Percentiles rank a stretch among this genome's conserved stretches.
Conservation (phyloP, 1,284 basidiomycete species). For the Neonothopanus nambi region DNA sequence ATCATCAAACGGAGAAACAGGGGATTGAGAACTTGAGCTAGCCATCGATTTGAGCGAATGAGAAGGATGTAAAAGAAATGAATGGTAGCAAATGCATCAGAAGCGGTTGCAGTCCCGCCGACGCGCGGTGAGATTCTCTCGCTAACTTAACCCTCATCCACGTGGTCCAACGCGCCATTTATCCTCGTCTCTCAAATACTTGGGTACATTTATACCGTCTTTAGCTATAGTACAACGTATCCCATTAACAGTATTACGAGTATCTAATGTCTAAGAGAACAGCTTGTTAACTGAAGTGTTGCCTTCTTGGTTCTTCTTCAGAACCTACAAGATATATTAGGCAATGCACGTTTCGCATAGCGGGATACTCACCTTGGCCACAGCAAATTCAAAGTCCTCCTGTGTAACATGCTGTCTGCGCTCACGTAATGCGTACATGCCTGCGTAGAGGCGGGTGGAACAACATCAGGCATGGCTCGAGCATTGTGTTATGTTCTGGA, state of each 20-base stretch:
- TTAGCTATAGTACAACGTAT: too few relatives aligned
- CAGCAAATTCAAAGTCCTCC: constrained; percentile 98
- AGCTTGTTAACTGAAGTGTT: constrained; percentile 91
- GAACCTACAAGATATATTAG: constrained; percentile 46
- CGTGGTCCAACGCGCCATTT: too few relatives aligned
- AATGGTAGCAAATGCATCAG: too few relatives aligned
- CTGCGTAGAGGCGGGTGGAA: constrained; percentile 34
- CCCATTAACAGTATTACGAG: too few relatives aligned
- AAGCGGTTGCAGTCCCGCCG: too few relatives aligned
- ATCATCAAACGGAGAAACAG: constrained; percentile 7
- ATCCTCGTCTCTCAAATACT: too few relatives aligned
- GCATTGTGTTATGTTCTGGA: too few relatives aligned
- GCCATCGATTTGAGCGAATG: background rate
- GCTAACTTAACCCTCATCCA: too few relatives aligned
- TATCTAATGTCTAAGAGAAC: constrained; percentile 53
- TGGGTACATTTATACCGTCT: too few relatives aligned
- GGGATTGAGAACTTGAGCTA: constrained; percentile 11
- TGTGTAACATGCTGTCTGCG: constrained; percentile 96
- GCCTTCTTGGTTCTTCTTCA: constrained; percentile 92
- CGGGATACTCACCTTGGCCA: constrained; percentile 73
- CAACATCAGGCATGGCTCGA: too few relatives aligned
- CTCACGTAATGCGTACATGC: constrained; percentile 97
- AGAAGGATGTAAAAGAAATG: background rate
- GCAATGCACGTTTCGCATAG: background rate
- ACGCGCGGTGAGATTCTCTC: too few relatives aligned